Evolutionary conservation across 2,329 filamentous ascomycete genomes (phyloP).

Genomic region (Purpureocillium lavendulum): DNA sequence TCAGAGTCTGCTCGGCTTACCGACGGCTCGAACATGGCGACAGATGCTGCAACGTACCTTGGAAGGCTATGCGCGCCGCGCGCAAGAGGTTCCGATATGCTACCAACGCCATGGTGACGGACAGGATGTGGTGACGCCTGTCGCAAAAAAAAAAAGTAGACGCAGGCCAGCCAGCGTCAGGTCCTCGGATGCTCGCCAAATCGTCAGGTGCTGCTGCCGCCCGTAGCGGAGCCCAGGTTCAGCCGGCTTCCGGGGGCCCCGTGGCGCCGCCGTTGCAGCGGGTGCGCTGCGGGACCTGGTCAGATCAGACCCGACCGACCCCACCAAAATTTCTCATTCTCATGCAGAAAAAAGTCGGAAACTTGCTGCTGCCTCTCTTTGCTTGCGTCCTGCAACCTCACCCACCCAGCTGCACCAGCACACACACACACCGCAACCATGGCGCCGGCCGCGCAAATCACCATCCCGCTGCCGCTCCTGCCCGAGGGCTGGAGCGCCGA

Average conservation of each 20-base stretch:
- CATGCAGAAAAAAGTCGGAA: slow-evolving; percentile 8
- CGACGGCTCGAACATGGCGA: slow-evolving; percentile 3
- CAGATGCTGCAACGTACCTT: slow-evolving; percentile 45
- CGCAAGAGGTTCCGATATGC: slow-evolving; percentile 80
- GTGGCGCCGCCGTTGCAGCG: neutral
- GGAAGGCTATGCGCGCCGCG: slow-evolving; percentile 73
- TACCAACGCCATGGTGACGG: slow-evolving; percentile 50
- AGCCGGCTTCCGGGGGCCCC: slow-evolving; percentile 11
- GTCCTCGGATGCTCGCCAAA: no score
- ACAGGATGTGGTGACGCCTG: neutral
- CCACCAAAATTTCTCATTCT: slow-evolving; percentile 2
- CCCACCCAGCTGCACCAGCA: no score
- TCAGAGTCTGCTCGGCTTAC: no score
- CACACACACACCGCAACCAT: slow-evolving; percentile 33
- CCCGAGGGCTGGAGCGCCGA: slow-evolving; percentile 76
- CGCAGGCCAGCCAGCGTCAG: no score
- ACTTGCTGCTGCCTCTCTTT: no score
- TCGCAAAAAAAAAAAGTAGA: no score
- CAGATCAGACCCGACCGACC: no score
- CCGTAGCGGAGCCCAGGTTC: slow-evolving; percentile 12
- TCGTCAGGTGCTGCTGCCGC: no score
- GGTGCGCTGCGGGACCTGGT: no score
- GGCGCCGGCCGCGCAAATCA: slow-evolving; percentile 54
- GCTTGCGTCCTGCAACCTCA: no score
- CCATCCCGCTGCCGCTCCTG: slow-evolving; percentile 64